phyloP scores from a whole-genome alignment of 768 basidiomycete species.

The Tephrocybe sp. region DNA sequence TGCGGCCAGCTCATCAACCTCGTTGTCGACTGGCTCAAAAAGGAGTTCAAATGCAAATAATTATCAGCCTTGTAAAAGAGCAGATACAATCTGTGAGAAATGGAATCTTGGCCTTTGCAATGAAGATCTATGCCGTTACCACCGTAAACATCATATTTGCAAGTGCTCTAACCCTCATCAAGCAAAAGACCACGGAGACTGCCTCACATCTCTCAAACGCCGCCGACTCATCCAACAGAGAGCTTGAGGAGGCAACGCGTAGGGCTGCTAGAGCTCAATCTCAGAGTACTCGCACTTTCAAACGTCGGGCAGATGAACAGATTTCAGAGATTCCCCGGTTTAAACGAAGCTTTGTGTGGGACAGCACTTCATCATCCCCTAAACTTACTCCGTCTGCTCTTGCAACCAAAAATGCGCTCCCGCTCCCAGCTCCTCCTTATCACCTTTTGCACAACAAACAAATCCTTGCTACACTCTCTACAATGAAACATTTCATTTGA shows the following conservation, averaged over 20 bases:
- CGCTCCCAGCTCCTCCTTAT: not conserved
- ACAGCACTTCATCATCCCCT: not conserved
- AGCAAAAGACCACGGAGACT: not conserved
- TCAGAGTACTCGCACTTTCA: not conserved
- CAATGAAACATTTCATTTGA: no score
- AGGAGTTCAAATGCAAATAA: no score
- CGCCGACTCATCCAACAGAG: not conserved
- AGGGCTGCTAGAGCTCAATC: not conserved
- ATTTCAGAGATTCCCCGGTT: not conserved
- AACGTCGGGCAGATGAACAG: not conserved
- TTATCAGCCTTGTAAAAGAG: no score
- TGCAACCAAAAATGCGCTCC: not conserved
- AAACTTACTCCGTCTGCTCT: not conserved
- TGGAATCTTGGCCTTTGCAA: not conserved
- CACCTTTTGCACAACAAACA: not conserved
- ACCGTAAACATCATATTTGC: not conserved
- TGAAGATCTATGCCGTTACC: not conserved
- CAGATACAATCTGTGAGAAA: not conserved
- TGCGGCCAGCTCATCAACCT: no score
- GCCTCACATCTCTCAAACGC: not conserved
- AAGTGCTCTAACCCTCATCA: not conserved
- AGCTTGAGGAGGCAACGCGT: not conserved
- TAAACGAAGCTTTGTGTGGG: not conserved
- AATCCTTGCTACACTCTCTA: not conserved
- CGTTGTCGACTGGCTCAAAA: no score